A percentile compares a stretch with the other conserved stretches of the same genome.
Evolutionary conservation across 257 asterid genomes (phyloP).

Genomic region (Apocynum venetum): DNA sequence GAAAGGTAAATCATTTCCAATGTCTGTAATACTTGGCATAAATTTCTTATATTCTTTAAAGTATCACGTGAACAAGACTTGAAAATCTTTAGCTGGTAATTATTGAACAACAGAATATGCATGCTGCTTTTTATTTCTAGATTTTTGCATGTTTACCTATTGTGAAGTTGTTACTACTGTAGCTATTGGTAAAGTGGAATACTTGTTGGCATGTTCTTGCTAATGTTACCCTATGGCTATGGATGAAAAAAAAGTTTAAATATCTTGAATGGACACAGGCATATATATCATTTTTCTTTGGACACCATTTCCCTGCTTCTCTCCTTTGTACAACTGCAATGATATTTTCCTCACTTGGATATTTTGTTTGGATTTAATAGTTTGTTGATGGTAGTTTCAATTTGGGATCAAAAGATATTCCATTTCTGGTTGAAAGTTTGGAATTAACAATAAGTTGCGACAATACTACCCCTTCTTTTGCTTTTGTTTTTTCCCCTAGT

Average conservation of each 20-base stretch:
- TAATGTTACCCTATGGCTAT: neutral
- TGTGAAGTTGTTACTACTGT: neutral
- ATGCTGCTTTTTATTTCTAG: neutral
- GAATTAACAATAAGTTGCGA: neutral
- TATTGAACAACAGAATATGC: neutral
- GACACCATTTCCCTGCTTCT: neutral
- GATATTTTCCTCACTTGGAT: neutral
- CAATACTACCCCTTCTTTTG: neutral
- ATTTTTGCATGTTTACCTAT: neutral
- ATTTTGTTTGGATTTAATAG: neutral
- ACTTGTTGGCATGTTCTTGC: neutral
- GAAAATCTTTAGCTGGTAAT: neutral
- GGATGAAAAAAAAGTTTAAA: no score
- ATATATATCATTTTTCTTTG: neutral
- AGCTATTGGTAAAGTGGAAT: neutral
- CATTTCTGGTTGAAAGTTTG: neutral
- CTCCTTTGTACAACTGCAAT: neutral
- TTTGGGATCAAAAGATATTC: neutral
- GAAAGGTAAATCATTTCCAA: conserved; percentile 45
- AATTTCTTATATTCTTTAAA: neutral
- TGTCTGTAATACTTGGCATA: neutral
- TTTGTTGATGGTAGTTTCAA: neutral
- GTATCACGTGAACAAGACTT: neutral
- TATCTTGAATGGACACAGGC: neutral
- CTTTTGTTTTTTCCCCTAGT: no score